phyloP scores from a whole-genome alignment of 2,329 filamentous ascomycete genomes.

The Sphaceloma murrayae region DNA sequence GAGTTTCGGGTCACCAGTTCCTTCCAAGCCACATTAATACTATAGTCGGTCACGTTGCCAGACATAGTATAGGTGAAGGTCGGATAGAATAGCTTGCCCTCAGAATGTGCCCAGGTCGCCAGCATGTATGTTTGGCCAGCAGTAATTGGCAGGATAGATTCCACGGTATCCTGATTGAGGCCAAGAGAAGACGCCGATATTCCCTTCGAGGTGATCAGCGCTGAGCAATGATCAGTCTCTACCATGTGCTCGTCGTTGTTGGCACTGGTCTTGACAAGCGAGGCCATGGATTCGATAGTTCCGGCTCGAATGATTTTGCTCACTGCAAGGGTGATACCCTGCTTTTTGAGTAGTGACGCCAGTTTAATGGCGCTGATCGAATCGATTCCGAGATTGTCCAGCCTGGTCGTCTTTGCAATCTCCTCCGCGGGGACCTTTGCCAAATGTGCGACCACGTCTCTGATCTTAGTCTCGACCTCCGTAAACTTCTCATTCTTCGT shows the following conservation, averaged over 20 bases:
- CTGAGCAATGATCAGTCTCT: slow-evolving; percentile 15
- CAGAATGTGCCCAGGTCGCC: slow-evolving; percentile 60
- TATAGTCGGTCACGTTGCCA: slow-evolving; percentile 30
- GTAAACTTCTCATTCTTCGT: neutral
- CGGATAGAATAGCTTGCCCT: slow-evolving; percentile 61
- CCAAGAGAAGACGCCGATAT: slow-evolving; percentile 21
- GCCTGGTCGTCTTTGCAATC: slow-evolving; percentile 52
- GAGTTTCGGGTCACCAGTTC: slow-evolving; percentile 46
- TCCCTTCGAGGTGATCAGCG: slow-evolving; percentile 6
- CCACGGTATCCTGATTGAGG: slow-evolving; percentile 40
- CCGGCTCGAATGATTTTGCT: slow-evolving; percentile 60
- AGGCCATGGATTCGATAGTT: slow-evolving; percentile 57
- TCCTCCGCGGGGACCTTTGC: slow-evolving; percentile 50
- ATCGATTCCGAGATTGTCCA: slow-evolving; percentile 81
- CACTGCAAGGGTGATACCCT: slow-evolving; percentile 54
- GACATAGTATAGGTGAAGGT: slow-evolving; percentile 54
- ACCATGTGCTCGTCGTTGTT: neutral
- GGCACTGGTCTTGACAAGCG: neutral
- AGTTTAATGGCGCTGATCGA: slow-evolving; percentile 89
- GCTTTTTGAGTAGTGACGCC: slow-evolving; percentile 57
- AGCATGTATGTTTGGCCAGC: slow-evolving; percentile 77
- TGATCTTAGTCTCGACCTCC: slow-evolving; percentile 34
- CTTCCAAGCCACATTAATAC: slow-evolving; percentile 53
- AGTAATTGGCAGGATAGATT: slow-evolving; percentile 56
- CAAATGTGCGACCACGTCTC: slow-evolving; percentile 42